Base-by-base conservation (phyloP, 495 filamentous ascomycete species). In the Parachaetomium inaequale region DNA sequence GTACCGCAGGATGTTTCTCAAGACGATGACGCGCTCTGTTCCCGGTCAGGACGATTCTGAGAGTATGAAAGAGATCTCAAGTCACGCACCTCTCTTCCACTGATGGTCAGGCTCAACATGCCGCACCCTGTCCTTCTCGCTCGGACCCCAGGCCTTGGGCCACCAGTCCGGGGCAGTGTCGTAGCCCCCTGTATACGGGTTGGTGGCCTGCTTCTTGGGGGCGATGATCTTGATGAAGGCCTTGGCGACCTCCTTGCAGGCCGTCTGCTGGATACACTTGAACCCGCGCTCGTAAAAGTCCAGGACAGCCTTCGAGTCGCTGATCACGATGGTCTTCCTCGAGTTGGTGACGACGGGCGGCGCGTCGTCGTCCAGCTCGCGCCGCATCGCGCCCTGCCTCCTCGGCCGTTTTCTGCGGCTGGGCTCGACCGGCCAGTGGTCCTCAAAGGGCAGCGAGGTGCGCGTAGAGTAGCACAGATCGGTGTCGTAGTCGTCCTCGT, bases 21-120 rank as follows among this genome's bases (percentile, higher is more conserved):
- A 74, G 5, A 90, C 79, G 17, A 75, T 72, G 7, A 88, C 76
- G 6, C 87, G 81, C 62, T 88, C 87, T 90, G 43, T 53, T 26
- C 34, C 26, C 31, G 11, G 56, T 59, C 42, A 63, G 64, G 3
- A 0, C 1, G 17, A 15, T n/a, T n/a, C n/a, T n/a, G n/a, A n/a
- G n/a, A n/a, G n/a, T n/a, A n/a, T n/a, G n/a, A n/a, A n/a, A n/a
- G n/a, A n/a, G n/a, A n/a, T n/a, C n/a, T n/a, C n/a, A n/a, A n/a
- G n/a, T n/a, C 19, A 32, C 59, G 23, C 75, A 94, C 91, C 85
- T 61, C 83, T 82, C 77, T 89, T 96, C 65, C 80, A 79, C 32
- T 92, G 66, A 72, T 97, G 93, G 66, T 96, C 91, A 0, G 93
- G 92, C 76, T 96, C 93, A 68, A 83, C 89, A 72, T 94, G 91